A percentile compares a stretch with the other conserved stretches of the same genome.
Evolutionary conservation across 2,329 filamentous ascomycete species (phyloP).

Genomic region (Cladosporium oxysporum): DNA sequence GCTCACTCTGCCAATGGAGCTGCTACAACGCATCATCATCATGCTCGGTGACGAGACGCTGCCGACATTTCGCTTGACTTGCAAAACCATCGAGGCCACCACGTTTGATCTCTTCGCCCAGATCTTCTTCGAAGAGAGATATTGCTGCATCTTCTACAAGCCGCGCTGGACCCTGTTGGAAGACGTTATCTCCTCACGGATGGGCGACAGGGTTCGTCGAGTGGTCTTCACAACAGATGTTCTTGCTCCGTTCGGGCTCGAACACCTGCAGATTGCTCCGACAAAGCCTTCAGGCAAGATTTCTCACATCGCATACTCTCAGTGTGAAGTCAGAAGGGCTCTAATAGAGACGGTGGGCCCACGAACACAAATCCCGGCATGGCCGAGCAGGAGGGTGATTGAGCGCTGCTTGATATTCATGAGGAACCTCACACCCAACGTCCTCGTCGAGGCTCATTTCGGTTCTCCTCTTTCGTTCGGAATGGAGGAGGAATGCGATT

Average conservation of each 20-base stretch:
- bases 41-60: not conserved
- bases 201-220: not conserved
- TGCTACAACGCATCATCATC: not conserved
- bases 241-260: not conserved
- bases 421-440: not conserved
- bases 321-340: not conserved
- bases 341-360: not conserved
- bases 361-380: not conserved
- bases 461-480: not conserved
- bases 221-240: not conserved
- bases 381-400: not conserved
- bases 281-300: no score
- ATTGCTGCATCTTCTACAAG: not conserved
- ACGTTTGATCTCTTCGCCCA: not conserved
- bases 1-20: not conserved
- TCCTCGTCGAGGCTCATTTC: not conserved
- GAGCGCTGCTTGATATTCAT: not conserved
- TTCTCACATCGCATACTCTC: no score
- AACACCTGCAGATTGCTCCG: not conserved
- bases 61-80: not conserved
- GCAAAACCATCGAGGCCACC: not conserved
- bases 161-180: not conserved
- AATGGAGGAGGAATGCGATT: not conserved
- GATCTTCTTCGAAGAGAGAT: not conserved
- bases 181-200: not conserved